Conservation (phyloP, 2,329 filamentous ascomycete species). For the Trichoderma gracile region DNA sequence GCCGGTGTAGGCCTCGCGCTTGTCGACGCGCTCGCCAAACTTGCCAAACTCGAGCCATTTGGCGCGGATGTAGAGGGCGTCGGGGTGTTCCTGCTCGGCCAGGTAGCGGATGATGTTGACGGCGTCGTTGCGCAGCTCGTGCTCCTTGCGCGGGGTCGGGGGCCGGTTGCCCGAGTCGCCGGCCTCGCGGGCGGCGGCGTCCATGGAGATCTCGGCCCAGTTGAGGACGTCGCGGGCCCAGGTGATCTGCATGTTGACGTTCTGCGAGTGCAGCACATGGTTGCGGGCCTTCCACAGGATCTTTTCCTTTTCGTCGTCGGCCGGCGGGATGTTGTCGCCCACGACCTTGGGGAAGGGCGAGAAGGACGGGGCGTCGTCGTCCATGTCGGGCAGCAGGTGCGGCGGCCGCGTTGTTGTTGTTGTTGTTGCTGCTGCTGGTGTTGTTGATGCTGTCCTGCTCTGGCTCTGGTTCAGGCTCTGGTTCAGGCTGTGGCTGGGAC, state of each 20-base stretch:
- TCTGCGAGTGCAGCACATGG: slow-evolving; percentile 86
- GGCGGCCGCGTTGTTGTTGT: too few species aligned
- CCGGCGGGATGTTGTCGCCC: slow-evolving; percentile 86
- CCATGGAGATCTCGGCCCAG: slow-evolving; percentile 81
- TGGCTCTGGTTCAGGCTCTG: not conserved
- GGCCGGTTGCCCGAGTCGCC: slow-evolving; percentile 54
- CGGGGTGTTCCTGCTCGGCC: slow-evolving; percentile 87
- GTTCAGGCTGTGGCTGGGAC: not conserved
- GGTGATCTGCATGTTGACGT: slow-evolving; percentile 92
- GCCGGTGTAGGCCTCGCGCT: slow-evolving; percentile 87
- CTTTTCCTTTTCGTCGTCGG: slow-evolving; percentile 90
- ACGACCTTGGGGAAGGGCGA: slow-evolving; percentile 88
- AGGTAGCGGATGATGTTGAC: slow-evolving; percentile 90
- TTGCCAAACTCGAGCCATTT: slow-evolving; percentile 99
- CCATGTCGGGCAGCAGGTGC: slow-evolving; percentile 43
- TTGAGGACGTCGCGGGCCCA: slow-evolving; percentile 93
- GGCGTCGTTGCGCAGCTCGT: slow-evolving; percentile 83
- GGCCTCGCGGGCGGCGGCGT: slow-evolving; percentile 69
- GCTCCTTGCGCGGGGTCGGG: slow-evolving; percentile 81
- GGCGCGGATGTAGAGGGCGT: slow-evolving; percentile 88
- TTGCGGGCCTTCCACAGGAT: slow-evolving; percentile 82
- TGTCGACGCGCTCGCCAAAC: slow-evolving; percentile 86
- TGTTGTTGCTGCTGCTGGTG: slow-evolving; percentile 32
- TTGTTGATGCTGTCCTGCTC: slow-evolving; percentile 29
- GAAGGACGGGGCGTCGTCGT: slow-evolving; percentile 70